Percentiles rank a stretch among this genome's conserved stretches.
Conservation (phyloP, 1,139 yeast genomes). For the Saccharomyces hybrid region DNA sequence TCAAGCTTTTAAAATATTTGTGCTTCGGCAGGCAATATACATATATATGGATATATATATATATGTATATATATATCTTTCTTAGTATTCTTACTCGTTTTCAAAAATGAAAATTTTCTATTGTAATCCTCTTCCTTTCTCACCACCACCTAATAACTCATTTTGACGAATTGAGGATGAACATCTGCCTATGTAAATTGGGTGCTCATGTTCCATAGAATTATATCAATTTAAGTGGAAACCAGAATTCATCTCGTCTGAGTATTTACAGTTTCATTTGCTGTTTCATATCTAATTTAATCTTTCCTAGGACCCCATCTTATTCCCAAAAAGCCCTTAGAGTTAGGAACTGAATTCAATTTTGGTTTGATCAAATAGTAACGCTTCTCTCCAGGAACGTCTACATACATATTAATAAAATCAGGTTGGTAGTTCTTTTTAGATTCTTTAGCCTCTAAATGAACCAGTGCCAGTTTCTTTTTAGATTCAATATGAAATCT, state of each 20-base stretch:
- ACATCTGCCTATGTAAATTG: background rate
- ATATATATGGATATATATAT: conserved; percentile 1
- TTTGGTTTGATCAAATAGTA: conserved; percentile 63
- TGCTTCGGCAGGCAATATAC: background rate
- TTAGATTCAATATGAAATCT: conserved; percentile 77
- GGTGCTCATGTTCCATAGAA: background rate
- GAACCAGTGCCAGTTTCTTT: conserved; percentile 54
- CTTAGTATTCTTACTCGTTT: background rate
- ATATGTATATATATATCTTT: conserved; percentile 1
- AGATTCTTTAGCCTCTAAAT: conserved; percentile 61
- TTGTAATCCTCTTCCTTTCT: background rate
- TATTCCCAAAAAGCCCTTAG: conserved; percentile 63
- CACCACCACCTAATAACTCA: background rate
- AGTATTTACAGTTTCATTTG: background rate
- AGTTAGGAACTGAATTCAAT: conserved; percentile 17
- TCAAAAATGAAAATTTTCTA: background rate
- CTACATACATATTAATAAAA: conserved; percentile 67
- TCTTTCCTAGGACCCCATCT: conserved; percentile 78
- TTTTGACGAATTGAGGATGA: background rate
- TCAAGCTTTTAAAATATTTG: background rate
- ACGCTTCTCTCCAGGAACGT: conserved; percentile 62
- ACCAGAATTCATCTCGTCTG: background rate
- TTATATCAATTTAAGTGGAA: background rate
- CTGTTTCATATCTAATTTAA: background rate
- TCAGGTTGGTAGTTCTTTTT: conserved; percentile 64